Conservation (phyloP, 139 green algal genomes). For the Micractinium conductrix region DNA sequence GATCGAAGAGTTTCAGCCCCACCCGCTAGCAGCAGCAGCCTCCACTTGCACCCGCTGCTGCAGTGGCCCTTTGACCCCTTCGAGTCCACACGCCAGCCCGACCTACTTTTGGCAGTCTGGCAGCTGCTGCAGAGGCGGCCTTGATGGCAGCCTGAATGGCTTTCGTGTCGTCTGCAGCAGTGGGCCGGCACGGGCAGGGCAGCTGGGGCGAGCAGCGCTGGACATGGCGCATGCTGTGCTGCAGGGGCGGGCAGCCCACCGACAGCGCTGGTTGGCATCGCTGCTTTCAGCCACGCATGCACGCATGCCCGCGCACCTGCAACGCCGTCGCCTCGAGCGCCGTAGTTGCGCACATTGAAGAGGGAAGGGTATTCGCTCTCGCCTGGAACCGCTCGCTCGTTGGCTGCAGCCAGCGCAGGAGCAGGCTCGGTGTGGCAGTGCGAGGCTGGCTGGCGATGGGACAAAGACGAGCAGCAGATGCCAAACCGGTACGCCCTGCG, state of each 20-base stretch:
- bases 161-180: neutral
- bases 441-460: neutral
- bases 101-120: neutral
- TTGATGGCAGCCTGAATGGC: neutral
- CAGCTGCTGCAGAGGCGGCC: neutral
- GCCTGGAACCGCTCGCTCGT: neutral
- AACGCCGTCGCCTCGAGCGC: neutral
- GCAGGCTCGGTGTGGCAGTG: neutral
- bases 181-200: too few relatives aligned
- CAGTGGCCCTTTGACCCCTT: too few relatives aligned
- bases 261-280: too few relatives aligned
- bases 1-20: too few relatives aligned
- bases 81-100: too few relatives aligned
- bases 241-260: too few relatives aligned
- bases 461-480: neutral
- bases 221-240: too few relatives aligned
- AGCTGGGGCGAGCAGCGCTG: too few relatives aligned
- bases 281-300: too few relatives aligned
- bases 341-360: conserved; percentile 9
- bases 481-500: neutral
- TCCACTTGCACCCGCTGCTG: too few relatives aligned
- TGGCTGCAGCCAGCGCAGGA: neutral
- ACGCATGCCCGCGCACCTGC: too few relatives aligned
- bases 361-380: neutral
- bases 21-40: too few relatives aligned